phyloP scores from a whole-genome alignment of 208 protist species.

The Angomonas deanei region DNA sequence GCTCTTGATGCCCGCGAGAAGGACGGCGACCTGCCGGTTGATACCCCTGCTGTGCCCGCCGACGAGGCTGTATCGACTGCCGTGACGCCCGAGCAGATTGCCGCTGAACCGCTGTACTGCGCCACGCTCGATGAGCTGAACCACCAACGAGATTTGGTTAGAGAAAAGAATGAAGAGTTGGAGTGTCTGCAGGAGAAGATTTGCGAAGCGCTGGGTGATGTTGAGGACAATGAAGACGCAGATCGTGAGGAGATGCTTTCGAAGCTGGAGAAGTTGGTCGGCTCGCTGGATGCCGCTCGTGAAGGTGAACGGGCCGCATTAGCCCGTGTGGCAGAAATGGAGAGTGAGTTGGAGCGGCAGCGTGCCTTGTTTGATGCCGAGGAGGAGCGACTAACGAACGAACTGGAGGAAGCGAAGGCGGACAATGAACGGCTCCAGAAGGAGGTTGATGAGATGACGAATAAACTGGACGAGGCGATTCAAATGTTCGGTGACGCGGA shows the following conservation, averaged over 20 bases:
- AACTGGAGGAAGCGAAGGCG: constrained; percentile 15
- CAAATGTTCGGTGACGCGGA: no score
- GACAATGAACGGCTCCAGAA: constrained; percentile 23
- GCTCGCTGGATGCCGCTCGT: constrained; percentile 26
- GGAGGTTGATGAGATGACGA: constrained; percentile 26
- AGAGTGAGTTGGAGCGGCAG: neutral
- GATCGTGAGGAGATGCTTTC: constrained; percentile 15
- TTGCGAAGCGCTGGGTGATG: constrained; percentile 5
- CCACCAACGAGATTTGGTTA: constrained; percentile 16
- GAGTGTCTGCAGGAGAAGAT: constrained; percentile 19
- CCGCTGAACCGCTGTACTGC: no score
- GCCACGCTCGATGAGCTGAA: no score
- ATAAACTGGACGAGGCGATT: constrained; percentile 32
- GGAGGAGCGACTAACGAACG: constrained; percentile 17
- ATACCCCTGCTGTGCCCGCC: no score
- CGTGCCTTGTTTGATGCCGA: constrained; percentile 12
- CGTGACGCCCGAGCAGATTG: no score
- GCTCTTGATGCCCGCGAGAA: no score
- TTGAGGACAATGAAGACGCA: constrained; percentile 5
- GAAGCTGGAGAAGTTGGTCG: constrained; percentile 22
- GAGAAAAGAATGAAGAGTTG: no score
- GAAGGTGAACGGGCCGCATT: constrained; percentile 22
- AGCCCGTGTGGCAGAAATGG: neutral
- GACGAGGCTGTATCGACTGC: no score
- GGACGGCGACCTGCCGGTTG: no score